Percentiles rank a stretch among this genome's conserved stretches.
Evolutionary conservation across 2,329 filamentous ascomycete species (phyloP).

Genomic region (Penicillium sp.): DNA sequence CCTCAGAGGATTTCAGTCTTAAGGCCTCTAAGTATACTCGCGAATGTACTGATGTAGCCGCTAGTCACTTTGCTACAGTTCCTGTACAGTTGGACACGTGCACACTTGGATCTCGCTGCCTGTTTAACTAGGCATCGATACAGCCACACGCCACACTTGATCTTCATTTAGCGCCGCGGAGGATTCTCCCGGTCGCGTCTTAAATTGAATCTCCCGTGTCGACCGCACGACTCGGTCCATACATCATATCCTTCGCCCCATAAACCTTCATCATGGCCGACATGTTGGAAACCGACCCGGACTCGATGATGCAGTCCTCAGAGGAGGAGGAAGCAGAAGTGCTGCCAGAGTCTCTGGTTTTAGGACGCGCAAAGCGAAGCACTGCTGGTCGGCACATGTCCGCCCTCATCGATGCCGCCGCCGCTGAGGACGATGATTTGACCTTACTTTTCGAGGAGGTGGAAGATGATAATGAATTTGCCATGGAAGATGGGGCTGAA

Average conservation of each 20-base stretch:
- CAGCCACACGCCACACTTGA: conserved; percentile 7
- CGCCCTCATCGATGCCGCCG: conserved; percentile 72
- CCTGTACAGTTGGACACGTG: neutral
- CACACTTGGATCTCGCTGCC: neutral
- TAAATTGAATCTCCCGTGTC: conserved; percentile 1
- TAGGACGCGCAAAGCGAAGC: conserved; percentile 66
- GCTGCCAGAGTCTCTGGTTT: conserved; percentile 33
- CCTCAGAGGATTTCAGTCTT: neutral
- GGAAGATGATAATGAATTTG: conserved; percentile 53
- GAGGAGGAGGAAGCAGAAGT: conserved; percentile 20
- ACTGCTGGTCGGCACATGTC: conserved; percentile 85
- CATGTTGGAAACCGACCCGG: conserved; percentile 29
- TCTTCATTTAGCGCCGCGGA: neutral
- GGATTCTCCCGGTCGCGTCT: neutral
- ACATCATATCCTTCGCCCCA: neutral
- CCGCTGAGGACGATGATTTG: conserved; percentile 59
- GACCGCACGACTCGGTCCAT: neutral
- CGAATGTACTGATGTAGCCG: neutral
- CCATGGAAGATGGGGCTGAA: conserved; percentile 40
- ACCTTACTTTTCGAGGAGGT: conserved; percentile 66
- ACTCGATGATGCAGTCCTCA: conserved; percentile 27
- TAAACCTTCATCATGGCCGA: conserved; percentile 13
- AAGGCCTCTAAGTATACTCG: neutral
- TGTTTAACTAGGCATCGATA: conserved; percentile 4
- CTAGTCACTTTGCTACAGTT: no score